Percentiles rank a stretch among this genome's conserved stretches.
Evolutionary conservation across 176 grass and related monocot genomes (phyloP).

Genomic region (Calamus simplicifolius): DNA sequence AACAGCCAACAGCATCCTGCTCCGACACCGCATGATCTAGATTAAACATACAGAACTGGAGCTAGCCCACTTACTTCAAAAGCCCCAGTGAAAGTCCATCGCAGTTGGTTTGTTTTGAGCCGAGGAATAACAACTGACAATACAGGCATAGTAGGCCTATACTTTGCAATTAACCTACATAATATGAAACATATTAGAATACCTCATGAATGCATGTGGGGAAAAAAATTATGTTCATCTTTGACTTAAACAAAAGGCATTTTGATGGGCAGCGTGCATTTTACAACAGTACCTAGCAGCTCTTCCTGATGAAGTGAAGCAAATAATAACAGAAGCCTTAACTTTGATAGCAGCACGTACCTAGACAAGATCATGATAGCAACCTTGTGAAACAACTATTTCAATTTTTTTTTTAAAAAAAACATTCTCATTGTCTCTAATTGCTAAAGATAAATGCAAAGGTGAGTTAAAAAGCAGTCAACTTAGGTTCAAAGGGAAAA

Average conservation of each 20-base stretch:
- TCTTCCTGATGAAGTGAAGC: constrained; percentile 94
- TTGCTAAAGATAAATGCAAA: no score
- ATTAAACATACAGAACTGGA: background rate
- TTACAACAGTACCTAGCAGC: constrained; percentile 70
- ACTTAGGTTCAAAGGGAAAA: constrained; percentile 1
- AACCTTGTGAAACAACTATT: background rate
- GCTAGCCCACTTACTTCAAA: constrained; percentile 55
- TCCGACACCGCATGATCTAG: background rate
- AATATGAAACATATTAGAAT: constrained; percentile 1
- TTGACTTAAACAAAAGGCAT: no score
- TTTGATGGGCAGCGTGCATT: background rate
- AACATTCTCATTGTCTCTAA: background rate
- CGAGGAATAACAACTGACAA: constrained; percentile 97
- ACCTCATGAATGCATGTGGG: background rate
- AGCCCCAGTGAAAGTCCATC: constrained; percentile 91
- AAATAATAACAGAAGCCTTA: constrained; percentile 93
- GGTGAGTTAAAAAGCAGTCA: no score
- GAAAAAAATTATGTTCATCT: no score
- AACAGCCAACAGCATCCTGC: no score
- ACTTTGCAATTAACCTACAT: constrained; percentile 86
- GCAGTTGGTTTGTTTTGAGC: constrained; percentile 94
- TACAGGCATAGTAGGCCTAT: constrained; percentile 98
- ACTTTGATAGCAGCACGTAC: constrained; percentile 98
- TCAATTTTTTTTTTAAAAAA: background rate
- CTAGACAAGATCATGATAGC: constrained; percentile 29